Base-by-base conservation (phyloP, 352 stramenopile genomes). In the Hyaloperonospora arabidopsidis region DNA sequence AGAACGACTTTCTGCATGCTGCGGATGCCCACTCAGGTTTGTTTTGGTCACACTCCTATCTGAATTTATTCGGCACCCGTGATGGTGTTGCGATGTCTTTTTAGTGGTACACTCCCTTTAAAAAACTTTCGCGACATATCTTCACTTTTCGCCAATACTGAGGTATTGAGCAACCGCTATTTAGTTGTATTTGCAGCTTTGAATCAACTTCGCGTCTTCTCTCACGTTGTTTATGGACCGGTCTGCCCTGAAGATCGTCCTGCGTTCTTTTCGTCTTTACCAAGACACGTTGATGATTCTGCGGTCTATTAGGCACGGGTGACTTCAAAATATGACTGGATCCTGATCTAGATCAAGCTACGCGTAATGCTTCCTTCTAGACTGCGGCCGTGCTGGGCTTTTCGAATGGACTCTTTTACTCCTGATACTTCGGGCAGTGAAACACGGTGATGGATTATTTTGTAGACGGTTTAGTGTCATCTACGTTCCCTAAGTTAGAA, bases 41-140 rank as follows among this genome's bases (percentile, higher is more conserved):
- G 2, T 48, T 36, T 48, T 35, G 43, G 43, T 34, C 43, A 0
- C 18, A 48, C 1, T 32, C 12, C 0, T 12, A 3, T 4, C 11
- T 12, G 4, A 21, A 19, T 36, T 21, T 36, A 12, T 55, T 41
- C 8, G 41, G 5, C 8, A 15, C 23, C 10, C 43, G 43, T 8
- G 35, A 48, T 21, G 43, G 43, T 34, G 43, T 48, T 32, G 43
- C 22, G 3, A 19, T 48, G 11, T n/a, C 12, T 48, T 19, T 48
- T 48, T 48, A 48, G 2, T 32, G 22, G 22, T 19, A 21, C 43
- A 19, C 22, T 35, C 22, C 43, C 43, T 5, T 48, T 48, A 12
- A 1, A 19, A 21, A 1, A 35, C 21, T 2, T 48, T 14, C 22
- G 32, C 12, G 21, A n/a, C 14, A 21, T 13, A 19, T 13, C 43